These are phyloP conservation scores for Neurospora sp. DNA, from an alignment of 495 filamentous ascomycete genomes.

Conservation along the genomic window DNA sequence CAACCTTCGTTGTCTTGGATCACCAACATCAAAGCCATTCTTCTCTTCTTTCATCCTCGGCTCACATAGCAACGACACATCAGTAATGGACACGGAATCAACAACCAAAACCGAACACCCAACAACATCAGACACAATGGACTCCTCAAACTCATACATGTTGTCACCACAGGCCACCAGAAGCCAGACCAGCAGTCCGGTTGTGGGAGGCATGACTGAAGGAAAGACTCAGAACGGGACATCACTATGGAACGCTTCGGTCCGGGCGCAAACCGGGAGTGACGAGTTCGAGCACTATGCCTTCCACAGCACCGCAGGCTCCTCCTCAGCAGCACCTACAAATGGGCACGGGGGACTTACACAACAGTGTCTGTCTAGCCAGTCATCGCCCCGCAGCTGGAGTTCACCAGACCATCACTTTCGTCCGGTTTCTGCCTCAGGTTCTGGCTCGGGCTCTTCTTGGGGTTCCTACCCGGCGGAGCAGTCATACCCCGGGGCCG, in stretches of 20 bases:
- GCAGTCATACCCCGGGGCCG: not conserved
- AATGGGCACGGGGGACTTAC: constrained; percentile 2
- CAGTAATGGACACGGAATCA: not conserved
- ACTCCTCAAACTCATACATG: not conserved
- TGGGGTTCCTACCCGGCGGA: not conserved
- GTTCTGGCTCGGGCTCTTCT: not conserved
- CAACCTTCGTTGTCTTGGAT: not conserved
- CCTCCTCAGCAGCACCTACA: constrained; percentile 2
- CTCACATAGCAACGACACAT: not conserved
- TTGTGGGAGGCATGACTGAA: not conserved
- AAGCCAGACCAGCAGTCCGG: not conserved
- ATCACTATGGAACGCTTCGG: constrained; percentile 11
- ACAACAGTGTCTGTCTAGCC: constrained; percentile 5
- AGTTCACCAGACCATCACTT: constrained; percentile 16
- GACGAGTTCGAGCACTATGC: constrained; percentile 20
- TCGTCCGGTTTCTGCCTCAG: constrained; percentile 1
- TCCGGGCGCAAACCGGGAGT: constrained; percentile 7
- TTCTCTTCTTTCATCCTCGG: not conserved
- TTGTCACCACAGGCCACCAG: not conserved
- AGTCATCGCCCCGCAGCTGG: constrained; percentile 24
- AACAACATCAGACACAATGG: not conserved
- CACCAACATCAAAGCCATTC: not conserved
- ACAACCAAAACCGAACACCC: not conserved
- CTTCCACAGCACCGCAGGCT: constrained; percentile 13
- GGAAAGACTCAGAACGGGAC: not conserved